Evolutionary conservation across 176 grass and related monocot species (phyloP), one percentile per base, ranked within the genome.

Genomic region (Alopecurus myosuroides): DNA sequence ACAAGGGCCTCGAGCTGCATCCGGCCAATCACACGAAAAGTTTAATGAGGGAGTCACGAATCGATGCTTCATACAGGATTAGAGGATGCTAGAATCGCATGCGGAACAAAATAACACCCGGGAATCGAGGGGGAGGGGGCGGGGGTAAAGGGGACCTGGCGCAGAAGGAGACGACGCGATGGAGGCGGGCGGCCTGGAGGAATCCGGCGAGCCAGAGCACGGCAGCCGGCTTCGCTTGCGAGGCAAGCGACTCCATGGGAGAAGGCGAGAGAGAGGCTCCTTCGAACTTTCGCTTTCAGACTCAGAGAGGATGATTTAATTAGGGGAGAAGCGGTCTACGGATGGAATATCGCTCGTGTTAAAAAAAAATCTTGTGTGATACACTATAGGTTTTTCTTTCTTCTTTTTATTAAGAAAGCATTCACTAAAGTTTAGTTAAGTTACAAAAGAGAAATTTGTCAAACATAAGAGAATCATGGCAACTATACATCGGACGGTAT

Each of bases 121-220:
- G 35, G 49, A 61, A 41, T 61, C 28, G 40, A 48, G 12, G 66
- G 28, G 23, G 45, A 12, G 82, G 63, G 0, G 41, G 10, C 7
- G 33, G 30, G 1, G 14, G 28, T 44, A 31, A 45, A 75, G 45
- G 37, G 76, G 57, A 98, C 96, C 96, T 98, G 56, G 60, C 64
- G 72, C 91, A 98, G 89, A 98, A 90, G 72, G 65, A 82, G 82
- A 90, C 62, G 42, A 89, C 93, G 35, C 93, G 84, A 34, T 94
- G 87, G 34, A 98, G 89, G 73, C 85, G 92, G 56, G 89, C 92
- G 14, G 96, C 96, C 84, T 98, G 91, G 85, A 87, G 86, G 81
- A 98, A 95, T 23, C 91, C 93, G 51, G 96, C 89, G 19, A 98
- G 41, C 96, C 96, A 98, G 22, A 95, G 91, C 61, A 94, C 85